These are phyloP conservation scores for Myxozyma monticola DNA, from an alignment of 805 yeast genomes.

Conservation along the genomic window DNA sequence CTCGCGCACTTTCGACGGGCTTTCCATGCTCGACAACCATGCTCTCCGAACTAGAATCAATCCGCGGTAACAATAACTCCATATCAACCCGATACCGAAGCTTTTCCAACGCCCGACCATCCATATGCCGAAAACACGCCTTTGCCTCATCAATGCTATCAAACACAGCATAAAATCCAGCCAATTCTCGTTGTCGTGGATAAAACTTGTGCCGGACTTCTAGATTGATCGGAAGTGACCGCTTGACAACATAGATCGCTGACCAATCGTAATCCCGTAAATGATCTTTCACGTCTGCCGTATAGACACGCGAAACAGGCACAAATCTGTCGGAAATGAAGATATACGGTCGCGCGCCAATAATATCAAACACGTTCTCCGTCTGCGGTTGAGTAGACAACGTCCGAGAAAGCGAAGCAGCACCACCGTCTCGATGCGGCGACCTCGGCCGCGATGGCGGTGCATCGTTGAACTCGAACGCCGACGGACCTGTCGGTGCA, in stretches of 20 bases:
- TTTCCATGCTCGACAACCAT: background rate
- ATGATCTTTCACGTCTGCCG: conserved; percentile 59
- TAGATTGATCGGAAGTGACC: background rate
- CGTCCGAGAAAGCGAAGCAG: background rate
- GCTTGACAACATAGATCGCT: conserved; percentile 46
- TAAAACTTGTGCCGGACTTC: conserved; percentile 9
- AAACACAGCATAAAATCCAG: conserved; percentile 74
- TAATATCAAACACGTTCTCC: conserved; percentile 10
- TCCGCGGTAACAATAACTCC: conserved; percentile 45
- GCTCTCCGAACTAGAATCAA: background rate
- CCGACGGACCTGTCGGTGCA: background rate
- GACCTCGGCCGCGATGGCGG: too few species aligned
- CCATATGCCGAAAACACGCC: conserved; percentile 59
- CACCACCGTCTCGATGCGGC: background rate
- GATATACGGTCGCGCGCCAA: conserved; percentile 33
- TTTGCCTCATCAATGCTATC: conserved; percentile 59
- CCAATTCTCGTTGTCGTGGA: conserved; percentile 45
- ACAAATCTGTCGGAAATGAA: conserved; percentile 33
- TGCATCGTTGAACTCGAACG: too few species aligned
- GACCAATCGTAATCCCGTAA: conserved; percentile 65
- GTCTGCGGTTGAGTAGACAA: background rate
- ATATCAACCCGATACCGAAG: conserved; percentile 49
- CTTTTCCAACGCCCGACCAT: conserved; percentile 52
- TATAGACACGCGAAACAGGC: conserved; percentile 43
- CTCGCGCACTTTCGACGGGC: background rate